Conservation (phyloP, 164 flowering plant genomes). For the Santalum album region DNA sequence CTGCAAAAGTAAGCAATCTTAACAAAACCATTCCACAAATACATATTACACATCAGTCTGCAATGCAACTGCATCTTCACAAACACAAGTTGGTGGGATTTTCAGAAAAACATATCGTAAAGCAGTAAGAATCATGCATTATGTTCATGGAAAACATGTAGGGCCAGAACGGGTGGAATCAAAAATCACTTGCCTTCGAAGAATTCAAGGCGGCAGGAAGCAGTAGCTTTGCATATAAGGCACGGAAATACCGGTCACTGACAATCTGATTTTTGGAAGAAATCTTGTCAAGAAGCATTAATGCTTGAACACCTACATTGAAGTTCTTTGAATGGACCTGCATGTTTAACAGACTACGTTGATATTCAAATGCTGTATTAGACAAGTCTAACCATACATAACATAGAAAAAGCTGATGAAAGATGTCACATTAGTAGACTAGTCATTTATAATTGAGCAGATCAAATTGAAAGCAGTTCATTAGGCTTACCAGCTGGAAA, state of each 20-base stretch:
- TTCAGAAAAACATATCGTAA: too few relatives aligned
- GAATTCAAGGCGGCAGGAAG: conserved; percentile 86
- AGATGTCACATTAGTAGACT: too few relatives aligned
- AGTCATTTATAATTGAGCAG: too few relatives aligned
- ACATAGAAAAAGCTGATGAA: too few relatives aligned
- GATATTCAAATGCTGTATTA: neutral
- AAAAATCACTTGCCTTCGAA: conserved; percentile 57
- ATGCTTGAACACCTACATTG: conserved; percentile 89
- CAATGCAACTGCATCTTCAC: too few relatives aligned
- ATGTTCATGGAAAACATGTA: neutral
- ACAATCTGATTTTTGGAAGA: conserved; percentile 85
- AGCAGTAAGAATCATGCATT: neutral
- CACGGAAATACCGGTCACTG: conserved; percentile 92
- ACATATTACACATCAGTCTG: too few relatives aligned
- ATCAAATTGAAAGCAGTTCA: too few relatives aligned
- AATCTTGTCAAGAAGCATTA: conserved; percentile 90
- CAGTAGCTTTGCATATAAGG: conserved; percentile 79
- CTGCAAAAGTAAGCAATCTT: conserved; percentile 34
- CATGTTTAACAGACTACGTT: conserved; percentile 10
- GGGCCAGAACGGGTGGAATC: neutral
- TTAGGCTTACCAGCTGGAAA: conserved; percentile 63
- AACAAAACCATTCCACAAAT: too few relatives aligned
- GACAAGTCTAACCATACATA: neutral
- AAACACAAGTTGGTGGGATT: too few relatives aligned
- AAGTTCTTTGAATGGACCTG: conserved; percentile 96